These are phyloP conservation scores for Calonectria pseudoturangicola DNA, from an alignment of 2,329 filamentous ascomycete genomes.

Conservation along the genomic window DNA sequence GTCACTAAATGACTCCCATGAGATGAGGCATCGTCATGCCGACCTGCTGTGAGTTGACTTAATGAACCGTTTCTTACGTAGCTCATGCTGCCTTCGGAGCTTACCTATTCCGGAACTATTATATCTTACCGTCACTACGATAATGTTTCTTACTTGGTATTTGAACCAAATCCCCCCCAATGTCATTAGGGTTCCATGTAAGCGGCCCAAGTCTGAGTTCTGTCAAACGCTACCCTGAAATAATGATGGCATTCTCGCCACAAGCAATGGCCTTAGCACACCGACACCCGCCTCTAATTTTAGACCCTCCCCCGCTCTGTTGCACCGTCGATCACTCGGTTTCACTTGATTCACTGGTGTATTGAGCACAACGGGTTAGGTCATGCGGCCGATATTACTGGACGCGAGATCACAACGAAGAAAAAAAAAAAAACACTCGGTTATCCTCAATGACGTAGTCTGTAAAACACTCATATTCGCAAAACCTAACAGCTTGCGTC, in stretches of 20 bases:
- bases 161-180: background rate
- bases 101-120: slow-evolving; percentile 25
- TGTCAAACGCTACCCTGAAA: background rate
- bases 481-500: background rate
- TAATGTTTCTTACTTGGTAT: background rate
- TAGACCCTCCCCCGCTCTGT: slow-evolving; percentile 22
- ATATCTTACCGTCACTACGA: background rate
- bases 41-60: slow-evolving; percentile 5
- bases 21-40: slow-evolving; percentile 22
- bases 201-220: background rate
- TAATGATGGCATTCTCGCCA: background rate
- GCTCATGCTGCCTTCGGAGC: slow-evolving; percentile 23
- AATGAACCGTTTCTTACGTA: slow-evolving; percentile 14
- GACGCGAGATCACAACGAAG: background rate
- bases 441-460: background rate
- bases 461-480: background rate
- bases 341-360: background rate
- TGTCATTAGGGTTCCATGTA: slow-evolving; percentile 5
- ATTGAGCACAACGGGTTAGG: background rate
- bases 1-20: background rate
- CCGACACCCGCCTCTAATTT: slow-evolving; percentile 33
- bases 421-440: slow-evolving; percentile 18
- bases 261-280: slow-evolving; percentile 11
- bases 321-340: background rate
- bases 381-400: background rate